Evolutionary conservation across 192 early-diverging fungal genomes (phyloP).

Genomic region (Podila minutissima): DNA sequence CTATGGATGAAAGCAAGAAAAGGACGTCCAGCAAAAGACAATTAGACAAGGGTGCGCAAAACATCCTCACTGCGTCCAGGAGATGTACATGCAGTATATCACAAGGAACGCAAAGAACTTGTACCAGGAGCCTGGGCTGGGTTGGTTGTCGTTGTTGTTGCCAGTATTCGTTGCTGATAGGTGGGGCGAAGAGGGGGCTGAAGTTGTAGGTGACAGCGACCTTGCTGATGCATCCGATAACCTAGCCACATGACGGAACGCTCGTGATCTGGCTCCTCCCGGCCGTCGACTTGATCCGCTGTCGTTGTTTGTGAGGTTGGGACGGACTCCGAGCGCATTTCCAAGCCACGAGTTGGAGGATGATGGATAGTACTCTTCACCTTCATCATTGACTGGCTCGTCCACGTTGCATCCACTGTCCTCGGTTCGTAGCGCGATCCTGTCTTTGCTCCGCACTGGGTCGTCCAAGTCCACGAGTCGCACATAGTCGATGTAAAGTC

Average conservation of each 20-base stretch:
- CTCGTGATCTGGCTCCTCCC: constrained; percentile 8
- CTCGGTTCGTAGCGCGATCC: neutral
- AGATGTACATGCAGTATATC: constrained; percentile 32
- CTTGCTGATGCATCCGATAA: constrained; percentile 13
- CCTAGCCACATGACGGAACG: constrained; percentile 4
- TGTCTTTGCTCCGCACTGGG: constrained; percentile 14
- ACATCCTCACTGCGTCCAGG: neutral
- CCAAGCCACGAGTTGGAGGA: constrained; percentile 5
- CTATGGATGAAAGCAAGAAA: too few relatives aligned
- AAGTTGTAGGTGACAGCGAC: neutral
- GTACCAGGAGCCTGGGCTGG: constrained; percentile 15
- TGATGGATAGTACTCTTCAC: constrained; percentile 38
- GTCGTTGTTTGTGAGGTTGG: neutral
- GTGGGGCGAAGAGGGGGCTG: neutral
- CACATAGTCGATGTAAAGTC: constrained; percentile 37
- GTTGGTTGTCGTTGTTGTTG: neutral
- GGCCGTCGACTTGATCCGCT: neutral
- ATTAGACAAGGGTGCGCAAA: too few relatives aligned
- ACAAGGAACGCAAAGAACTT: constrained; percentile 18
- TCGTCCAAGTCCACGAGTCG: constrained; percentile 37
- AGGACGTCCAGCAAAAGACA: too few relatives aligned
- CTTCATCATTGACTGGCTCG: constrained; percentile 33
- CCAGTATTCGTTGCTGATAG: neutral
- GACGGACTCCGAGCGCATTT: constrained; percentile 4
- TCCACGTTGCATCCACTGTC: neutral